Base-by-base conservation (phyloP, 257 asterid species). In the Ilex aquifolium region DNA sequence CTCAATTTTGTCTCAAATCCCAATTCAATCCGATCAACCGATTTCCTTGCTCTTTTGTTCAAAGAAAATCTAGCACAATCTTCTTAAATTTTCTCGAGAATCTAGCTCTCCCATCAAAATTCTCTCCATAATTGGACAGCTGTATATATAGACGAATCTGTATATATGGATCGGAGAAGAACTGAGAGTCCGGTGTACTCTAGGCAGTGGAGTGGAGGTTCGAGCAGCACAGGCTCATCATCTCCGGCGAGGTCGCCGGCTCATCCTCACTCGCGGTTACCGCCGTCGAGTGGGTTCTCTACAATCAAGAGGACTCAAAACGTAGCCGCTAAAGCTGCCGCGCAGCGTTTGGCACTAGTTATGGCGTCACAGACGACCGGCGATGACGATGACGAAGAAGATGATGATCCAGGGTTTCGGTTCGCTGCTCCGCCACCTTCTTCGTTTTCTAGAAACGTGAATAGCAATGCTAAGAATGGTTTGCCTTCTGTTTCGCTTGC, bases 351-450 rank as follows among this genome's bases (percentile, higher is more conserved):
- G 57, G 57, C 57, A 0, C 5, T 14, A 5, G 57, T 53, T 5
- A 53, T 53, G 57, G 57, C 57, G 11, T 53, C 57, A 27, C 57
- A 53, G 57, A 53, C 57, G 30, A 21, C 57, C n/a, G 57, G 1
- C 29, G 57, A 53, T 21, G 57, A 52, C 29, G 57, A 87, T 0
- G 95, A 91, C 9, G 98, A 87, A 0, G 95, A 82, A 1, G 90
- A 83, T 27, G 96, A 91, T 81, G 97, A 93, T 80, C 92, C 85
- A 50, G 95, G 81, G 56, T 93, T 93, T 76, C 84, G 86, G 69
- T 83, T 84, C 61, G 83, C 67, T 46, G 85, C 72, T 48, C 85
- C 82, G 14, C 67, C 77, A 10, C 65, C 88, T 56, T 46, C 77
- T 59, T 69, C 76, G 42, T 56, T 78, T 64, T 79, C 91, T 1